Percentiles rank a stretch among this genome's conserved stretches.
phyloP scores from a whole-genome alignment of 768 basidiomycete genomes.

The Termitomyces sp. region DNA sequence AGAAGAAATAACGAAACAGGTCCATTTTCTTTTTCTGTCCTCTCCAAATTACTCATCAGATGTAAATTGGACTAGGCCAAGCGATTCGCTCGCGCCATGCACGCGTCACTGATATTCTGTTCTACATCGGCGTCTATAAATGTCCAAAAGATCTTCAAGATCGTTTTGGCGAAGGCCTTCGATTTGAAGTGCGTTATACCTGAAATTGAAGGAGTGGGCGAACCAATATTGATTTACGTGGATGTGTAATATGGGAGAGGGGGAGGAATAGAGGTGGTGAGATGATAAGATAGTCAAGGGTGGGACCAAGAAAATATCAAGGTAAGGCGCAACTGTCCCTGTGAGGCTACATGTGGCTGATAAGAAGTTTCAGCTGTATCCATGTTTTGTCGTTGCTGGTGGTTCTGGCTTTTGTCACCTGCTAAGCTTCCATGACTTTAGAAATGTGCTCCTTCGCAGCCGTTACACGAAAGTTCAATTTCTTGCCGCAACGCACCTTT shows the following conservation, averaged over 20 bases:
- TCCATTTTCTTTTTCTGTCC: constrained; percentile 24
- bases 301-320: constrained; percentile 29
- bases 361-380: neutral
- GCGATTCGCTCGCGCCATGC: constrained; percentile 98
- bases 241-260: constrained; percentile 51
- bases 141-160: constrained; percentile 99
- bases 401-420: neutral
- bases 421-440: neutral
- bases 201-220: constrained; percentile 95
- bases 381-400: constrained; percentile 1
- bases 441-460: neutral
- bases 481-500: constrained; percentile 3
- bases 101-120: constrained; percentile 99
- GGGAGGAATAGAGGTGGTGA: constrained; percentile 12
- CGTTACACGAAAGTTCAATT: neutral
- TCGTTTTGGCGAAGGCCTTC: constrained; percentile 94
- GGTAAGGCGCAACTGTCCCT: constrained; percentile 17
- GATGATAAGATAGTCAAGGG: constrained; percentile 13
- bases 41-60: constrained; percentile 2
- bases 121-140: constrained; percentile 99
- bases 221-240: constrained; percentile 93
- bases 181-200: constrained; percentile 99
- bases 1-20: constrained; percentile 99
- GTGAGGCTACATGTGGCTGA: neutral
- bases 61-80: constrained; percentile 62